Evolutionary conservation across 306 rosid genomes (phyloP), one percentile per base, ranked within the genome.

Genomic region (Ziziphus jujuba): DNA sequence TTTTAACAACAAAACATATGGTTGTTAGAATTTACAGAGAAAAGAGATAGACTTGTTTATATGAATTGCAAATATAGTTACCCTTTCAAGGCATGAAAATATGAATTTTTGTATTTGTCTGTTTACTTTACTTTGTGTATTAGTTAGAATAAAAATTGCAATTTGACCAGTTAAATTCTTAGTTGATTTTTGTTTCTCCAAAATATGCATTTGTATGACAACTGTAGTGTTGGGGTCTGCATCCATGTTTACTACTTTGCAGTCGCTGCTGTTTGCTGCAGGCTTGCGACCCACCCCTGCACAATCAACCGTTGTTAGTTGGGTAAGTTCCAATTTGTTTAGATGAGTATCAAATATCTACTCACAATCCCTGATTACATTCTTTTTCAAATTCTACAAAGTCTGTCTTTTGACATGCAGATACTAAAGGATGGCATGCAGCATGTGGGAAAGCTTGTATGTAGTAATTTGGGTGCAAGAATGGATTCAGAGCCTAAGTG

Each of bases 251-350:
- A 85, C 76, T 78, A 68, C 89, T 87, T 75, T 90, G 85, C 95
- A 90, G 99, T 93, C 96, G 60, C 91, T 93, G 71, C 78, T 93
- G 53, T 90, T 90, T 88, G 97, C 99, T 86, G 99, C 99, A 79
- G 99, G 99, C 75, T 85, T 93, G 84, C 85, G 96, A 62, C 99
- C 99, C 22, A 90, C 97, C 19, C 90, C 99, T 53, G 99, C 96
- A 45, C 97, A 93, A 67, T 90, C 99, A 66, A 93, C 99, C 52
- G 99, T 84, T 47, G 99, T 90, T 61, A 90, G 96, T 66, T 93
- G 99, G 99, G 99, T 93, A 88, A 86, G 87, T 77, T 81, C 53
- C 74, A 35, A 16, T 56, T 70, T 38, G 65, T 58, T 75, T 60
- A 7, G 31, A 38, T 35, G 45, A 34, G 10, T 40, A 34, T 34